Percentiles rank a stretch among this genome's conserved stretches.
Evolutionary conservation across 257 asterid species (phyloP).

Genomic region (Penstemon barbatus): DNA sequence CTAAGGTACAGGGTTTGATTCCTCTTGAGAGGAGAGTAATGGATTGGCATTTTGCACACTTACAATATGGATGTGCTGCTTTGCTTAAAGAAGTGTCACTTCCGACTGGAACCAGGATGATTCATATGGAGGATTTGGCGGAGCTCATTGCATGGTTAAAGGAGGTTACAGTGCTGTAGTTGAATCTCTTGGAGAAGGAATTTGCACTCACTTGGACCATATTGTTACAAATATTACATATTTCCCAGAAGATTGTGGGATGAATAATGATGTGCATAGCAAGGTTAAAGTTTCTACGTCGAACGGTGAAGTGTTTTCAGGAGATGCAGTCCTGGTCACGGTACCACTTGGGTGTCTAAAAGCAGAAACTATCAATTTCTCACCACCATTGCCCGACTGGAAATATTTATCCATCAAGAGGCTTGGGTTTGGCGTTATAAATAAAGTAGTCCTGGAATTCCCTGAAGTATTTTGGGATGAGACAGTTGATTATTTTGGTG

Average conservation of each 20-base stretch:
- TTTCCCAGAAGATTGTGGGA: slow-evolving; percentile 35
- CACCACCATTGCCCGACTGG: slow-evolving; percentile 92
- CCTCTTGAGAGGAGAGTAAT: slow-evolving; percentile 97
- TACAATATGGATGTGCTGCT: slow-evolving; percentile 99
- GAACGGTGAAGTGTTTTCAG: slow-evolving; percentile 79
- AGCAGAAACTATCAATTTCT: slow-evolving; percentile 76
- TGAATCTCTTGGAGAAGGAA: slow-evolving; percentile 88
- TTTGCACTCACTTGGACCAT: slow-evolving; percentile 69
- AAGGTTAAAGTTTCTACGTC: slow-evolving; percentile 77
- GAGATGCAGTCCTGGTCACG: slow-evolving; percentile 88
- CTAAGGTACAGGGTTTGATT: slow-evolving; percentile 51
- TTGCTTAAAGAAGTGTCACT: slow-evolving; percentile 90
- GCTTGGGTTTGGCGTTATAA: slow-evolving; percentile 96
- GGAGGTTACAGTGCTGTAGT: slow-evolving; percentile 93
- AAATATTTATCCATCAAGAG: slow-evolving; percentile 71
- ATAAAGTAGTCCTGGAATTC: slow-evolving; percentile 92
- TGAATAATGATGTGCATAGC: slow-evolving; percentile 35
- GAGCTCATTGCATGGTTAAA: slow-evolving; percentile 99
- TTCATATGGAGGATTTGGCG: slow-evolving; percentile 95
- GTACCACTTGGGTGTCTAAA: slow-evolving; percentile 97
- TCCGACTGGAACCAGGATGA: slow-evolving; percentile 99
- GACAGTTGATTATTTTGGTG: slow-evolving; percentile 91
- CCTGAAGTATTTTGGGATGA: slow-evolving; percentile 98
- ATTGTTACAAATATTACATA: slow-evolving; percentile 71
- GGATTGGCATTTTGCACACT: slow-evolving; percentile 99